A percentile compares a stretch with the other conserved stretches of the same genome.
phyloP scores from a whole-genome alignment of 2,329 filamentous ascomycete species.

The Alternaria metachromatica region DNA sequence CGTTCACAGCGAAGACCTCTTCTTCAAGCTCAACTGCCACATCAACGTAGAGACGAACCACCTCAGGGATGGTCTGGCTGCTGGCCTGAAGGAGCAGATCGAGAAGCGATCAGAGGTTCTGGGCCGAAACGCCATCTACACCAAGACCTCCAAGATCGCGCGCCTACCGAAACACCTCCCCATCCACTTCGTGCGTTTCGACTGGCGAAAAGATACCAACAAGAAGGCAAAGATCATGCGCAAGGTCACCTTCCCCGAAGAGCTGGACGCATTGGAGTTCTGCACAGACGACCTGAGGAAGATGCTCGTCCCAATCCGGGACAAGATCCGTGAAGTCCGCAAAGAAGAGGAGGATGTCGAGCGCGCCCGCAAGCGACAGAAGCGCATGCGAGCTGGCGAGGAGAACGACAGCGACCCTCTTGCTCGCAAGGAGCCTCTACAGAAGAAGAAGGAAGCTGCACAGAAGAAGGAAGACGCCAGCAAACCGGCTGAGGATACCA shows the following conservation, averaged over 20 bases:
- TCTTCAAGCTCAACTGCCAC: conserved; percentile 95
- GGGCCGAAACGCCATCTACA: conserved; percentile 81
- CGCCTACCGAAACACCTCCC: conserved; percentile 93
- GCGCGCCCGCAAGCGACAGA: conserved; percentile 89
- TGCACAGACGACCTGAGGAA: conserved; percentile 89
- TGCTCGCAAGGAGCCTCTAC: conserved; percentile 56
- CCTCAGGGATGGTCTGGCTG: conserved; percentile 83
- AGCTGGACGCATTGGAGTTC: conserved; percentile 92
- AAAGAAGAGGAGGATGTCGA: conserved; percentile 96
- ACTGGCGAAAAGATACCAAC: conserved; percentile 93
- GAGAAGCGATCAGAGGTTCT: conserved; percentile 86
- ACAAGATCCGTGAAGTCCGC: conserved; percentile 92
- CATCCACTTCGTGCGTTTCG: conserved; percentile 97
- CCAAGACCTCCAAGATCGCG: conserved; percentile 87
- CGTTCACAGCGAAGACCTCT: conserved; percentile 72
- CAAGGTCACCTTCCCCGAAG: conserved; percentile 94
- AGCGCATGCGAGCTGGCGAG: conserved; percentile 67
- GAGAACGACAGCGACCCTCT: conserved; percentile 56
- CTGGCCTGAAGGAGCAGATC: conserved; percentile 83
- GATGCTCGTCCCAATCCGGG: conserved; percentile 86
- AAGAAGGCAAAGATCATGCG: conserved; percentile 99
- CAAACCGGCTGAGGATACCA: conserved; percentile 61
- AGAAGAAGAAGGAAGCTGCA: conserved; percentile 58
- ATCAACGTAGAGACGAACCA: conserved; percentile 89
- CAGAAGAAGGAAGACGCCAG: conserved; percentile 62